These are phyloP conservation scores for Magnusiomyces suaveolens DNA, from an alignment of 1,139 yeast genomes.

Conservation along the genomic window DNA sequence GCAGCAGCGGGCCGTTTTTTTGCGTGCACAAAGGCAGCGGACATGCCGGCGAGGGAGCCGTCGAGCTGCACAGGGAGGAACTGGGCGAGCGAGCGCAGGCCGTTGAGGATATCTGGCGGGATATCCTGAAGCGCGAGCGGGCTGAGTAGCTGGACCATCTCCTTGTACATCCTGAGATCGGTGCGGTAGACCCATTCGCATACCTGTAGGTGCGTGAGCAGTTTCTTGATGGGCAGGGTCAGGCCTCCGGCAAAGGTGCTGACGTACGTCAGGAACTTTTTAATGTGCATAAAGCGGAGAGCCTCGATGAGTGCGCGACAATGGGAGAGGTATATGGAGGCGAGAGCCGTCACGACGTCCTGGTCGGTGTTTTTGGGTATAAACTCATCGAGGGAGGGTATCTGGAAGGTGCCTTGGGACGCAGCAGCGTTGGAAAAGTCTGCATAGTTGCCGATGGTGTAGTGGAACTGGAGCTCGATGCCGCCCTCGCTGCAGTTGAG, in stretches of 20 bases:
- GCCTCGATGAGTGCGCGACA: slow-evolving; percentile 55
- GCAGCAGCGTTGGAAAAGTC: slow-evolving; percentile 20
- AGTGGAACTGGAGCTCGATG: slow-evolving; percentile 13
- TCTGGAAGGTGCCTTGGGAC: slow-evolving; percentile 27
- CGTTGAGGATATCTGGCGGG: slow-evolving; percentile 45
- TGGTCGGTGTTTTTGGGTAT: slow-evolving; percentile 43
- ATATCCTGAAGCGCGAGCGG: slow-evolving; percentile 56
- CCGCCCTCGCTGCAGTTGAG: slow-evolving; percentile 1
- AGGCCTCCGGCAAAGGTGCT: slow-evolving; percentile 49
- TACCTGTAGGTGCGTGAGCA: slow-evolving; percentile 43
- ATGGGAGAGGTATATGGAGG: slow-evolving; percentile 52
- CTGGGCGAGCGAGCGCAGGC: slow-evolving; percentile 27
- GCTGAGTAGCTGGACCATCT: slow-evolving; percentile 53
- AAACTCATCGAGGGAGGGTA: slow-evolving; percentile 48
- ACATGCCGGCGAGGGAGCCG: slow-evolving; percentile 37
- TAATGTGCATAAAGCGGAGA: slow-evolving; percentile 58
- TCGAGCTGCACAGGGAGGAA: slow-evolving; percentile 24
- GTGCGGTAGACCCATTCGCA: slow-evolving; percentile 57
- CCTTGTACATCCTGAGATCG: slow-evolving; percentile 54
- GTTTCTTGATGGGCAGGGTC: slow-evolving; percentile 54
- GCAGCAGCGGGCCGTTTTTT: slow-evolving; percentile 49
- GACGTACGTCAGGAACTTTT: slow-evolving; percentile 47
- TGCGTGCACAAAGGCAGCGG: slow-evolving; percentile 41
- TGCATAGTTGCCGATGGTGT: slow-evolving; percentile 16
- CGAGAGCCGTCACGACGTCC: slow-evolving; percentile 54